phyloP scores from a whole-genome alignment of 345 rosid genomes.

The Conringia planisiliqua region DNA sequence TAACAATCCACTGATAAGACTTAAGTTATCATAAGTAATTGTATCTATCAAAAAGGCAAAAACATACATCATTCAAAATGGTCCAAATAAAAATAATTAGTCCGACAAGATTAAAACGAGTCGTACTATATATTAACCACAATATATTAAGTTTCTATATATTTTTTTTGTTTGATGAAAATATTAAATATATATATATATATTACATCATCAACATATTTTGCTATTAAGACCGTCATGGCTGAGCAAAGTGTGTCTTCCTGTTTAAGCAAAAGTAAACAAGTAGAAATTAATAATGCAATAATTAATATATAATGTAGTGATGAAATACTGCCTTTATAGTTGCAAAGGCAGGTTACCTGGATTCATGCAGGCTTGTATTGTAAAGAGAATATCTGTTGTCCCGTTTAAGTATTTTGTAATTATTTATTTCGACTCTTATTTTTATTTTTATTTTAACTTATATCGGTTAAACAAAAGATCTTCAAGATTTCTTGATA shows the following conservation, averaged over 20 bases:
- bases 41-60: background rate
- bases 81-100: background rate
- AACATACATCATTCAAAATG: background rate
- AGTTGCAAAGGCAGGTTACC: constrained; percentile 31
- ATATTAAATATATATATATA: background rate
- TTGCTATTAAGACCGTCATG: constrained; percentile 21
- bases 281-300: constrained; percentile 13
- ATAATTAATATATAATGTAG: background rate
- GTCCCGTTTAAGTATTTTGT: constrained; percentile 10
- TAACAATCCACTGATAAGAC: background rate
- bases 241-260: constrained; percentile 26
- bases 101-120: constrained; percentile 25
- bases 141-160: background rate
- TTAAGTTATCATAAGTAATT: background rate
- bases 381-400: constrained; percentile 34
- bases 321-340: constrained; percentile 13
- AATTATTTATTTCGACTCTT: constrained; percentile 2
- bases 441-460: background rate
- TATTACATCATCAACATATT: background rate
- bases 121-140: constrained; percentile 3
- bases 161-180: background rate
- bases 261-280: constrained; percentile 23
- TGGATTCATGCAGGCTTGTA: constrained; percentile 31
- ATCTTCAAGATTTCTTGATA: constrained; percentile 34
- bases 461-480: constrained; percentile 23